Conservation (phyloP, 495 filamentous ascomycete species). For the Corynascus novoguineensis region DNA sequence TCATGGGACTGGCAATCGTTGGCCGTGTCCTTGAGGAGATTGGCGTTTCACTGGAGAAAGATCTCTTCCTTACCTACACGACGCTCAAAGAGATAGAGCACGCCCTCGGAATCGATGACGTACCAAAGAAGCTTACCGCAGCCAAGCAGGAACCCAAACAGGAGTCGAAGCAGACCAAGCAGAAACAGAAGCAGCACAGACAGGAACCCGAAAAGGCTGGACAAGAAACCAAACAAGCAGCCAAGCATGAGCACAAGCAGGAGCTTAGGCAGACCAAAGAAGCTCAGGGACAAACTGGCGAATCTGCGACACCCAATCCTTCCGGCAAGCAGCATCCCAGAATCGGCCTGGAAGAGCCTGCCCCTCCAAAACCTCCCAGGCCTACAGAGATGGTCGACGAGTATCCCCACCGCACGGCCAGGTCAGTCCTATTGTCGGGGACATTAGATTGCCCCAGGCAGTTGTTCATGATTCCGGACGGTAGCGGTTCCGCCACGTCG, state of each 20-base stretch:
- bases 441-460: constrained; percentile 55
- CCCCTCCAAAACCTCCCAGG: constrained; percentile 32
- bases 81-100: constrained; percentile 45
- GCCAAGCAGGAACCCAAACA: constrained; percentile 34
- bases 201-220: too few relatives aligned
- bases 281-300: too few relatives aligned
- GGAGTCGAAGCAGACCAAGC: constrained; percentile 22
- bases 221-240: too few relatives aligned
- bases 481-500: constrained; percentile 62
- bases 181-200: too few relatives aligned
- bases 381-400: constrained; percentile 54
- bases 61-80: constrained; percentile 45
- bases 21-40: constrained; percentile 56
- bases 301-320: too few relatives aligned
- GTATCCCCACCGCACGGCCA: constrained; percentile 62
- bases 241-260: too few relatives aligned
- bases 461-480: constrained; percentile 72
- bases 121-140: constrained; percentile 32
- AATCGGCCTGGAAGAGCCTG: constrained; percentile 31
- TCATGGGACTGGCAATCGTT: constrained; percentile 53
- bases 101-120: constrained; percentile 39
- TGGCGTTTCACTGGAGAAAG: constrained; percentile 40
- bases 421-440: constrained; percentile 59
- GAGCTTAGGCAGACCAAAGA: too few relatives aligned
- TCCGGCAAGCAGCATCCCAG: constrained; percentile 21